Base-by-base conservation (phyloP, 1,139 yeast genomes). In the Casaregolazyma suthepensis region DNA sequence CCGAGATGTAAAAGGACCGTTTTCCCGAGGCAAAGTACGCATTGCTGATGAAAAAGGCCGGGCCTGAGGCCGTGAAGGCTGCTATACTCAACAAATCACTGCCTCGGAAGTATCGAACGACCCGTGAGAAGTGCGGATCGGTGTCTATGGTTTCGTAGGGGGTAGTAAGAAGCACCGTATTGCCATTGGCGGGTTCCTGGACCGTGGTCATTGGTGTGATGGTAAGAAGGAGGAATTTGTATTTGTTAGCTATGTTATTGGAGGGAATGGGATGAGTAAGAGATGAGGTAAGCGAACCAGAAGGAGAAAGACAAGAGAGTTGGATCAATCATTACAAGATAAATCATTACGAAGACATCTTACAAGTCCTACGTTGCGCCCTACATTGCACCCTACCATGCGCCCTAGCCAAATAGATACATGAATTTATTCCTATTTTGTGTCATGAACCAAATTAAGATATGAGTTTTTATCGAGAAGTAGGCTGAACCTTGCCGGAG, bases 51-150 rank as follows among this genome's bases (percentile, higher is more conserved):
- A 85, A 73, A 19, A 83, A 76, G 46, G 80, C 71, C 40, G 96
- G 95, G 40, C 82, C 88, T 13, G 79, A 82, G 15, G 80, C 80
- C 4, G 88, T 75, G 52, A 75, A 71, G n/a, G 78, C 77, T 2
- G 81, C 89, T 85, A 89, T 82, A 44, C 74, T 70, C 15, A 75
- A 78, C 64, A 80, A 81, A 71, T 88, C 96, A 10, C 84, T 75
- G 19, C 79, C 69, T 67, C 96, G 78, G 70, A 87, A 81, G 72
- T 84, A 88, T 48, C 82, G 74, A 23, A 88, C 81, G 37, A 88
- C 96, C 60, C 88, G 77, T 53, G 70, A 65, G 71, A 87, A 85
- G 61, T 83, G 82, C 45, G 96, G 96, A 68, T 88, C 96, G 54
- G 80, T 78, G 67, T 88, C 96, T 65, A 88, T 88, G 57, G 74